These are phyloP conservation scores for Monilinia laxa DNA, from an alignment of 2,329 filamentous ascomycete species.

Conservation along the genomic window DNA sequence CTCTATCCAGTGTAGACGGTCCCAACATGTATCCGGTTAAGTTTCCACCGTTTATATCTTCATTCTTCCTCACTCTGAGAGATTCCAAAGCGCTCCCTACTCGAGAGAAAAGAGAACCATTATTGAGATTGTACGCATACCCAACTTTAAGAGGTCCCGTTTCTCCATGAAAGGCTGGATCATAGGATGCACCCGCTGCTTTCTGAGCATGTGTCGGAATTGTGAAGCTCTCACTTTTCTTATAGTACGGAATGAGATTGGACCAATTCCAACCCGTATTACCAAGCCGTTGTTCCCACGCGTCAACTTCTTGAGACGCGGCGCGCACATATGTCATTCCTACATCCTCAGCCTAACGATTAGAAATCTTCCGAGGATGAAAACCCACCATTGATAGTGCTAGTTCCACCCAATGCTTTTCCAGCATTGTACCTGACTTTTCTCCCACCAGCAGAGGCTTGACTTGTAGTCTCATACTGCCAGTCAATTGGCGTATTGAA, in stretches of 20 bases:
- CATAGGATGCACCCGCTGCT: conserved; percentile 23
- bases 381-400: conserved; percentile 36
- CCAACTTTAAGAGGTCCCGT: conserved; percentile 29
- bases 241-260: conserved; percentile 46
- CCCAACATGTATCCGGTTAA: conserved; percentile 27
- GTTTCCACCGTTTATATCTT: conserved; percentile 28
- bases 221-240: conserved; percentile 40
- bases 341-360: conserved; percentile 37
- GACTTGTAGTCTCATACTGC: conserved; percentile 28
- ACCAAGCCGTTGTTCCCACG: conserved; percentile 43
- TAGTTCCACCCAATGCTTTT: conserved; percentile 30
- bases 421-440: conserved; percentile 23
- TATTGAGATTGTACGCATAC: conserved; percentile 27
- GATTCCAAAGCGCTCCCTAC: conserved; percentile 23
- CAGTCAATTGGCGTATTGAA: conserved; percentile 29
- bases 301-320: conserved; percentile 43
- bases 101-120: conserved; percentile 17
- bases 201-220: conserved; percentile 29
- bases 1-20: conserved; percentile 34
- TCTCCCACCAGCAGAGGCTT: conserved; percentile 25
- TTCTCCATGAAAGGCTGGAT: conserved; percentile 26
- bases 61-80: conserved; percentile 24
- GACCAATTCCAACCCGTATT: conserved; percentile 47
- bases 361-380: conserved; percentile 29
- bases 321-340: conserved; percentile 35